These are phyloP conservation scores for Trypanosoma avium DNA, from an alignment of 208 protist species.

Conservation along the genomic window DNA sequence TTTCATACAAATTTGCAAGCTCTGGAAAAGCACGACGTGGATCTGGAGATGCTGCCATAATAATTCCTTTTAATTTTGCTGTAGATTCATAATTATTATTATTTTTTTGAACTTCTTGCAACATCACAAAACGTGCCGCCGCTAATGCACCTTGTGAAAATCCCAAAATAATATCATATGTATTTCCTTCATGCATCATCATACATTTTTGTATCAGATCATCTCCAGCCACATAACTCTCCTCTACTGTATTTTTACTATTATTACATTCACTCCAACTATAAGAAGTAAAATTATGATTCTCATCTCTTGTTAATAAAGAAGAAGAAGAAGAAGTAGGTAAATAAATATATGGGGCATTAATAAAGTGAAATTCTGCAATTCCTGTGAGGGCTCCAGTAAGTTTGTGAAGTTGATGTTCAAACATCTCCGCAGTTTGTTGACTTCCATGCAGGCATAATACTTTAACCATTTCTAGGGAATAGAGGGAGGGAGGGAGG, in stretches of 20 bases:
- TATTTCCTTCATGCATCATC: slow-evolving; percentile 7
- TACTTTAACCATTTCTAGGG: slow-evolving; percentile 37
- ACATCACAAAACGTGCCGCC: slow-evolving; percentile 64
- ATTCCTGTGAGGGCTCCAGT: slow-evolving; percentile 33
- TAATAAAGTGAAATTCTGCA: slow-evolving; percentile 56
- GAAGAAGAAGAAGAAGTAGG: too few relatives aligned
- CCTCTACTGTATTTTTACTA: neutral
- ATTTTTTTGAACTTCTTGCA: slow-evolving; percentile 23
- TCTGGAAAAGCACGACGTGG: slow-evolving; percentile 48
- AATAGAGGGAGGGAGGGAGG: neutral
- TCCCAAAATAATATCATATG: slow-evolving; percentile 67
- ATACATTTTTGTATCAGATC: slow-evolving; percentile 39
- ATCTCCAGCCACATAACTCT: slow-evolving; percentile 58
- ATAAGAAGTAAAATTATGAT: too few relatives aligned
- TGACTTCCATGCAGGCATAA: slow-evolving; percentile 78
- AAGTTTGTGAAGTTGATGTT: slow-evolving; percentile 73
- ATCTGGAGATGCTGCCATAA: slow-evolving; percentile 73
- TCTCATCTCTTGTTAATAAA: too few relatives aligned
- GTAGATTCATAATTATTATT: slow-evolving; percentile 26
- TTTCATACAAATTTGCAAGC: slow-evolving; percentile 5
- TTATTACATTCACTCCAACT: too few relatives aligned
- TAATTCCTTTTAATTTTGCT: slow-evolving; percentile 29
- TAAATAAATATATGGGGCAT: slow-evolving; percentile 59
- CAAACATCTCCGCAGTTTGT: slow-evolving; percentile 85
- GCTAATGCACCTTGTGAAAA: slow-evolving; percentile 85